These are phyloP conservation scores for Theileria sp. DNA, from an alignment of 169 alveolate species.

Conservation along the genomic window DNA sequence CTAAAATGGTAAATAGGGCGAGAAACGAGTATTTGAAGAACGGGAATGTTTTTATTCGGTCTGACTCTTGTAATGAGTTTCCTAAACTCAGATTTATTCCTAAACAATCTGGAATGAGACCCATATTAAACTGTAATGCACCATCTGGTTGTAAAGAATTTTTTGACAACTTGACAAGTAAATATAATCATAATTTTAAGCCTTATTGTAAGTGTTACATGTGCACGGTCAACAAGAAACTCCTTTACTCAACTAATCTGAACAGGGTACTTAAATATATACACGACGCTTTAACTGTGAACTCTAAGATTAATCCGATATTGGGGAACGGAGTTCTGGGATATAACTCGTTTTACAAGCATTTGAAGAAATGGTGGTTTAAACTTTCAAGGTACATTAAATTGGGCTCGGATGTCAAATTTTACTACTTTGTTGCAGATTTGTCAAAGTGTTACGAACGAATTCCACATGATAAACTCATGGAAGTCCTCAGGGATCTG, in stretches of 20 bases:
- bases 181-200: background rate
- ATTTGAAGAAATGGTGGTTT: slow-evolving; percentile 61
- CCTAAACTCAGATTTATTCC: slow-evolving; percentile 56
- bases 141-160: background rate
- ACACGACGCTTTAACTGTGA: slow-evolving; percentile 34
- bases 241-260: background rate
- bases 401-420: background rate
- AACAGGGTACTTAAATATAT: slow-evolving; percentile 43
- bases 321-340: slow-evolving; percentile 61
- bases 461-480: slow-evolving; percentile 40
- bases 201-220: slow-evolving; percentile 7
- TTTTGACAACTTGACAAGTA: background rate
- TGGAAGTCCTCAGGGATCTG: slow-evolving; percentile 15
- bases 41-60: background rate
- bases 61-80: background rate
- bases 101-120: slow-evolving; percentile 63
- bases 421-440: slow-evolving; percentile 54
- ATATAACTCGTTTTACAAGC: slow-evolving; percentile 26
- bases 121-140: slow-evolving; percentile 51
- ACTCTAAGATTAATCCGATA: slow-evolving; percentile 18
- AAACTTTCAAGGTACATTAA: slow-evolving; percentile 14
- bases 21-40: slow-evolving; percentile 14
- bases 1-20: slow-evolving; percentile 38
- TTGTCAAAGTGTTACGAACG: slow-evolving; percentile 58
- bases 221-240: background rate